phyloP scores from a whole-genome alignment of 768 basidiomycete species.

The Terana coerulea region DNA sequence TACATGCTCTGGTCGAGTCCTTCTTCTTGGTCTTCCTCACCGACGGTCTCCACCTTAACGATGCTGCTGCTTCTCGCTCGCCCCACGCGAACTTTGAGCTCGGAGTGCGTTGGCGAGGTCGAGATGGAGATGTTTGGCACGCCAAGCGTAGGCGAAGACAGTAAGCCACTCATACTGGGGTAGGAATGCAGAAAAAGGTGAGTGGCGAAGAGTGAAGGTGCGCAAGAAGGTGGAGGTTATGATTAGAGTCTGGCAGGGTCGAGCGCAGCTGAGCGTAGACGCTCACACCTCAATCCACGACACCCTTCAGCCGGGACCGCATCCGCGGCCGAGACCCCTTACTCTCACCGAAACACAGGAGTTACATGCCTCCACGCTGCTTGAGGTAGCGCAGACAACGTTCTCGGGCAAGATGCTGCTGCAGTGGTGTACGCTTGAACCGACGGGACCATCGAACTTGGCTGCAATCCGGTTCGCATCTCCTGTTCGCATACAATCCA shows the following conservation, averaged over 20 bases:
- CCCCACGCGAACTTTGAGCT: conserved; percentile 20
- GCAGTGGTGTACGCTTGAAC: conserved; percentile 64
- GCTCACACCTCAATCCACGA: conserved; percentile 6
- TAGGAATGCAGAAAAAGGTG: neutral
- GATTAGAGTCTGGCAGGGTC: neutral
- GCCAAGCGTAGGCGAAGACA: conserved; percentile 28
- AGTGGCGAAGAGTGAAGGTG: conserved; percentile 1
- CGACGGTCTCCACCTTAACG: conserved; percentile 83
- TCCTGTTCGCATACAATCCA: conserved; percentile 62
- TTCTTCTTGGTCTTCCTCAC: conserved; percentile 68
- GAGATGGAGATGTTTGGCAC: conserved; percentile 43
- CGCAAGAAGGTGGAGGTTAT: conserved; percentile 3
- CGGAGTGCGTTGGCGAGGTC: conserved; percentile 22
- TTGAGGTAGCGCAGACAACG: neutral
- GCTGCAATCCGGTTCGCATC: conserved; percentile 70
- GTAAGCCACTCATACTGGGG: conserved; percentile 13
- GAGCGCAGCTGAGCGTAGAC: conserved; percentile 2
- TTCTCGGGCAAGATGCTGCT: conserved; percentile 37
- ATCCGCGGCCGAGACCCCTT: neutral
- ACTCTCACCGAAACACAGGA: neutral
- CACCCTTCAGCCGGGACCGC: neutral
- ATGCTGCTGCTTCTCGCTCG: conserved; percentile 54
- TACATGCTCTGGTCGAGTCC: conserved; percentile 76
- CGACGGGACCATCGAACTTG: conserved; percentile 51
- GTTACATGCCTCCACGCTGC: neutral